phyloP scores from a whole-genome alignment of 2,329 filamentous ascomycete genomes.

The Nemania abortiva region DNA sequence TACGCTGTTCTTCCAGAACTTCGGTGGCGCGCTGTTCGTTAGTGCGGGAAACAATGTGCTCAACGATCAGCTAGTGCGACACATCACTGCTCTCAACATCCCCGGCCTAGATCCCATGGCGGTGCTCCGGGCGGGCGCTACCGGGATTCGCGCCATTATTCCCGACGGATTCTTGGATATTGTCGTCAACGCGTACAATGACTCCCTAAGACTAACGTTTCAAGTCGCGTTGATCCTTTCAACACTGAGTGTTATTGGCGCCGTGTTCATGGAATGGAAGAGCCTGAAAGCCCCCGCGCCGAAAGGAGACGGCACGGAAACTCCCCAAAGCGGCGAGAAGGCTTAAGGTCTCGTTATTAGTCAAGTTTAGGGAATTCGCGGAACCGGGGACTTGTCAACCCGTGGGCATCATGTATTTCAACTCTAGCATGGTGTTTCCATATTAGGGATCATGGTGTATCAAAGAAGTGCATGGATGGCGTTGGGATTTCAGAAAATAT shows the following conservation, averaged over 20 bases:
- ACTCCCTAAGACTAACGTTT: conserved; percentile 7
- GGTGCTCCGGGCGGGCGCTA: neutral
- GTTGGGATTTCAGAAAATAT: neutral
- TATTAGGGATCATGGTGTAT: neutral
- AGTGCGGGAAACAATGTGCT: conserved; percentile 1
- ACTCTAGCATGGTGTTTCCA: neutral
- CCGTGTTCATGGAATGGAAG: conserved; percentile 23
- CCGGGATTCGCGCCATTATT: neutral
- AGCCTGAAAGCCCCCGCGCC: conserved; percentile 7
- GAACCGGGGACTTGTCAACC: neutral
- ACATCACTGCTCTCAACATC: neutral
- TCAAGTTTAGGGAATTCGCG: neutral
- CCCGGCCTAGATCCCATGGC: neutral
- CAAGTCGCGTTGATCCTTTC: neutral
- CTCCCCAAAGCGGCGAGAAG: neutral
- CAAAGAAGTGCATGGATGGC: neutral
- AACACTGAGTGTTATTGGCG: neutral
- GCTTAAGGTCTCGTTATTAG: neutral
- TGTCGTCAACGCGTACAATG: conserved; percentile 5
- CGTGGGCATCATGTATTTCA: neutral
- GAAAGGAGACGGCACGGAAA: neutral
- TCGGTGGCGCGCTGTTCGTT: conserved; percentile 13
- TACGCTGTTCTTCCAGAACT: neutral
- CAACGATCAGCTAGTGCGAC: neutral
- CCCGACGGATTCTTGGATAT: neutral